Percentiles rank a stretch among this genome's conserved stretches.
phyloP scores from a whole-genome alignment of 345 rosid genomes.

The Gossypium anomalum region DNA sequence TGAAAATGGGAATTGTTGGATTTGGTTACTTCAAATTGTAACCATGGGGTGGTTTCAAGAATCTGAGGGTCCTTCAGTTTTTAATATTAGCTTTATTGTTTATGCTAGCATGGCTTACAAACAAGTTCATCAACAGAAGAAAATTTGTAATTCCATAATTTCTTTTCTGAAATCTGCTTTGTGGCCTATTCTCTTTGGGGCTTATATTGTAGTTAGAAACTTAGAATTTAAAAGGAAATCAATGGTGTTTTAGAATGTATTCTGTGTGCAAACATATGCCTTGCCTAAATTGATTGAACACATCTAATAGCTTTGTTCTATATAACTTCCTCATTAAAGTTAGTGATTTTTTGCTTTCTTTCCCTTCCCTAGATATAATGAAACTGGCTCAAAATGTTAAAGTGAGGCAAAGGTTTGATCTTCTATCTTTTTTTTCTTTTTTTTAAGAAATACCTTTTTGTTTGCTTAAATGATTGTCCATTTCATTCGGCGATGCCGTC shows the following conservation, averaged over 20 bases:
- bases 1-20: neutral
- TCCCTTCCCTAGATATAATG: slow-evolving; percentile 50
- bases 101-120: neutral
- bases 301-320: slow-evolving; percentile 1
- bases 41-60: neutral
- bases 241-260: neutral
- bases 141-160: neutral
- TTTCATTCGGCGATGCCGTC: neutral
- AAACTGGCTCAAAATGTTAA: slow-evolving; percentile 77
- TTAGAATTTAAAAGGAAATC: neutral
- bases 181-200: neutral
- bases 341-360: neutral
- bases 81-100: neutral
- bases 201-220: neutral
- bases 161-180: neutral
- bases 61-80: neutral
- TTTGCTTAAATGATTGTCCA: neutral
- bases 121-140: neutral
- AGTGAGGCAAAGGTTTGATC: slow-evolving; percentile 87
- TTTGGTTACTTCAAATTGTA: neutral
- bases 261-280: neutral
- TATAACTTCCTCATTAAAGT: neutral
- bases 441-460: neutral
- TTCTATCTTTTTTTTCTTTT: slow-evolving; percentile 9
- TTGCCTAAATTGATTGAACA: neutral